Evolutionary conservation across 1,139 yeast genomes (phyloP).

Genomic region (Sugiyamaella pinicola): DNA sequence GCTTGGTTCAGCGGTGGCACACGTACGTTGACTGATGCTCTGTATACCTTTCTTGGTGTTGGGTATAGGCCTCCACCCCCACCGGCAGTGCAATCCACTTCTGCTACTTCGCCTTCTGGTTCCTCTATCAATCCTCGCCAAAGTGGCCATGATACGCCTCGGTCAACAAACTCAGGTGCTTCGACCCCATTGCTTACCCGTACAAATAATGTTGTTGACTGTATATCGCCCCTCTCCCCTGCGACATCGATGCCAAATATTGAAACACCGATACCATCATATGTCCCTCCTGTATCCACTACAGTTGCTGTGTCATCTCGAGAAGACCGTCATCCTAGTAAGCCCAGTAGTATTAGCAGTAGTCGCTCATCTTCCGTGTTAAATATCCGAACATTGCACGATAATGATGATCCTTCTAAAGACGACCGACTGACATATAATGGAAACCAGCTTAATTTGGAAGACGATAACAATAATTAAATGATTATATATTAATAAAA

Average conservation of each 20-base stretch:
- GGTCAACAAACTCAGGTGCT: constrained; percentile 4
- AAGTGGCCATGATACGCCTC: constrained; percentile 6
- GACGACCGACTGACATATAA: constrained; percentile 49
- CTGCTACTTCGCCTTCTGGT: not conserved
- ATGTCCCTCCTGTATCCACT: not conserved
- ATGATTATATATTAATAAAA: not conserved
- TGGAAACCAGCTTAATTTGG: constrained; percentile 50
- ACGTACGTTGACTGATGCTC: constrained; percentile 31
- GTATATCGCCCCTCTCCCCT: constrained; percentile 1
- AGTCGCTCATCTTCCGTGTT: constrained; percentile 21
- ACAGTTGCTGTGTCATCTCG: not conserved
- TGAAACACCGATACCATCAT: not conserved
- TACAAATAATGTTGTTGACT: not conserved
- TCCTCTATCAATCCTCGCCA: not conserved
- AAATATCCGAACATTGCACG: constrained; percentile 37
- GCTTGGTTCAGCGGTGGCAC: constrained; percentile 31
- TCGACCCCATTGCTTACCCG: constrained; percentile 14
- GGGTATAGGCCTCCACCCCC: constrained; percentile 33
- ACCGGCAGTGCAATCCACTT: not conserved
- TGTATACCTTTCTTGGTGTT: constrained; percentile 38
- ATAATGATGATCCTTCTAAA: constrained; percentile 24
- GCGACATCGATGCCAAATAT: not conserved
- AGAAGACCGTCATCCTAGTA: constrained; percentile 11
- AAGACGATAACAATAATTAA: constrained; percentile 41
- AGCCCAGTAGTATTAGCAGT: constrained; percentile 9